Base-by-base conservation (phyloP, 495 filamentous ascomycete species). In the Podospora tetraspora region DNA sequence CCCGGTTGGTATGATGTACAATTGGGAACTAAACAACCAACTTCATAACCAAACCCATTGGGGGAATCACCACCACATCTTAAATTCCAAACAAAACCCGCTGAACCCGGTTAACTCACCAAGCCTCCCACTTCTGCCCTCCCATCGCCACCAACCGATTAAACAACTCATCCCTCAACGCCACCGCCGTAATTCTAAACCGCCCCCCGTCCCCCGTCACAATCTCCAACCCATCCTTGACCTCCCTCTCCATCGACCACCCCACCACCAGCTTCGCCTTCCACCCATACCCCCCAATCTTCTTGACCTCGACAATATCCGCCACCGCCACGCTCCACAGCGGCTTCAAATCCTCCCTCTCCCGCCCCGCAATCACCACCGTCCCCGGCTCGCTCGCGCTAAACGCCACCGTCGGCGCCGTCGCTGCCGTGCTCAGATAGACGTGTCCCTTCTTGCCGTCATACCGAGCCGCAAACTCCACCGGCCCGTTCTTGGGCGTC, bases 191-290 rank as follows among this genome's bases (percentile, higher is more conserved):
- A 2, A 97, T 65, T 66, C 84, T 84, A 66, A 80, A 88, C 62
- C 70, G 78, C 37, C 87, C 79, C 0, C 87, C 87, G 6, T 76
- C 73, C 64, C 79, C 82, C 59, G 88, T 87, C 21, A 80, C 74
- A 73, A 96, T 87, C 70, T 93, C 83, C 73, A 96, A 67, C 12
- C 92, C 92, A 83, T 94, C 92, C 0, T 88, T 86, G 57, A 94
- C 87, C 76, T 94, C 89, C 67, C 89, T 84, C 3, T 88, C 89
- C 65, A 91, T 82, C 3, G 89, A 87, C 91, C 92, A 92, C 12
- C 90, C 91, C n/a, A 94, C 88, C 29, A 94, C 86, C 29, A 95
- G 75, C 79, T 93, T 95, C 10, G 88, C 87, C 79, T 96, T 96
- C 92, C 92, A 97, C 1, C 93, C 93, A 67, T 94, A 82, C 0